Base-by-base conservation (phyloP, 2,329 filamentous ascomycete species). In the Claviceps spartinae region DNA sequence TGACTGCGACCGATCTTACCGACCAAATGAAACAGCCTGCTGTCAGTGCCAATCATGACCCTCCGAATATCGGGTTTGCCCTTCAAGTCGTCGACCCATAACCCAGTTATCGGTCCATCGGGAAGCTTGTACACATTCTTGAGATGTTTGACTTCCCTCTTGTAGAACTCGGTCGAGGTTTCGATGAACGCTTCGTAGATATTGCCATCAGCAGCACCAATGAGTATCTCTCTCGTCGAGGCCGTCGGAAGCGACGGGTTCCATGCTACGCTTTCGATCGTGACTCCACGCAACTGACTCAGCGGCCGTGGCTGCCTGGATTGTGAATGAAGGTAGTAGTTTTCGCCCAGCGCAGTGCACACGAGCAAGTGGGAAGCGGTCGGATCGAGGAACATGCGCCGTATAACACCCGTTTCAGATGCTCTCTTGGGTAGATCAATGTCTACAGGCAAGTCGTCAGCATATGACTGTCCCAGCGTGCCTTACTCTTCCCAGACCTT, bases 311-410 rank as follows among this genome's bases (percentile, higher is more conserved):
- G 89, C 58, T 90, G 85, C 59, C 88, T 85, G 37, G 90, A 93
- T 65, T 97, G 91, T 11, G 89, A 91, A 67, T 98, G 93, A 9
- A 98, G 85, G 68, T 98, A 98, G 73, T 90, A 98, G 70, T 95
- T 97, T 68, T 98, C 93, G 65, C 89, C 89, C 42, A 89, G 79
- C 5, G 88, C 85, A 3, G 93, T 98, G 65, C 86, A 89, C 59
- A 98, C 82, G 57, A 98, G 80, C 30, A 98, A 75, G 70, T 98
- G 93, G 5, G 89, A 96, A 30, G 93, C 93, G 11, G 91, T 95
- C 30, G 93, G 91, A 64, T 98, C 93, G 63, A 98, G 85, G 71
- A 98, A 98, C 79, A 98, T 88, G 72, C 86, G 88, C 60, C 86
- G 84, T 63, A 98, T 97, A 50, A 95, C 79, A 59, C 93, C 93